These are phyloP conservation scores for Tricholoma matsutake DNA, from an alignment of 768 basidiomycete species.

Conservation along the genomic window DNA sequence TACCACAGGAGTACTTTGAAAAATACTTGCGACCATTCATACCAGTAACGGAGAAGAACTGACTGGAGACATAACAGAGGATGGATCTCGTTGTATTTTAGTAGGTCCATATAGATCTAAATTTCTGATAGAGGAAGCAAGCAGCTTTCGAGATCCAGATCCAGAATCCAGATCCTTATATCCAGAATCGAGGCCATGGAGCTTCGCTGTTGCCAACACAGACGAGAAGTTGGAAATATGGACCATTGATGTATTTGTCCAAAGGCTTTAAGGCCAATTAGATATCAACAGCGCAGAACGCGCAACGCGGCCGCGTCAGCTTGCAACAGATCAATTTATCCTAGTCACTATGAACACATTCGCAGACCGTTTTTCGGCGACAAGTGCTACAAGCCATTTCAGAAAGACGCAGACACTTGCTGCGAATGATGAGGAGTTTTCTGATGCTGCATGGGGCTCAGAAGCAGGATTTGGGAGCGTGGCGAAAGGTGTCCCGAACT, in stretches of 20 bases:
- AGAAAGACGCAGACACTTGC: constrained; percentile 44
- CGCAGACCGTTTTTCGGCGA: constrained; percentile 62
- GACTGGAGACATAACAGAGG: no score
- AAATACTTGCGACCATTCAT: constrained; percentile 43
- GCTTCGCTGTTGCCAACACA: no score
- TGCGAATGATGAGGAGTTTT: constrained; percentile 61
- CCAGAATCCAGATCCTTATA: no score
- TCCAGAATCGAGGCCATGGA: no score
- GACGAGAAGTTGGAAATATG: no score
- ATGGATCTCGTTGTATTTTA: no score
- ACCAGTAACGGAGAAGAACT: constrained; percentile 16
- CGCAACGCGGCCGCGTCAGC: constrained; percentile 48
- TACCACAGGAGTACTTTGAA: constrained; percentile 41
- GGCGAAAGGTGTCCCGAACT: constrained; percentile 66
- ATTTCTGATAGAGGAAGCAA: no score
- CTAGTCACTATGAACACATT: constrained; percentile 66
- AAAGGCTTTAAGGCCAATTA: constrained; percentile 26
- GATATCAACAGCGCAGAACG: constrained; percentile 25
- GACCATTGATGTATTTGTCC: constrained; percentile 1
- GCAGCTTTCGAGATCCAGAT: no score
- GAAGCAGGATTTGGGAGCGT: constrained; percentile 78
- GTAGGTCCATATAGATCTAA: no score
- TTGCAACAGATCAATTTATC: constrained; percentile 14
- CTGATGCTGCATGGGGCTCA: constrained; percentile 80
- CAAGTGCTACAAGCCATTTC: constrained; percentile 46